Evolutionary conservation across 768 basidiomycete species (phyloP), one percentile per base, ranked within the genome.

Genomic region (Nidularia pulvinata): DNA sequence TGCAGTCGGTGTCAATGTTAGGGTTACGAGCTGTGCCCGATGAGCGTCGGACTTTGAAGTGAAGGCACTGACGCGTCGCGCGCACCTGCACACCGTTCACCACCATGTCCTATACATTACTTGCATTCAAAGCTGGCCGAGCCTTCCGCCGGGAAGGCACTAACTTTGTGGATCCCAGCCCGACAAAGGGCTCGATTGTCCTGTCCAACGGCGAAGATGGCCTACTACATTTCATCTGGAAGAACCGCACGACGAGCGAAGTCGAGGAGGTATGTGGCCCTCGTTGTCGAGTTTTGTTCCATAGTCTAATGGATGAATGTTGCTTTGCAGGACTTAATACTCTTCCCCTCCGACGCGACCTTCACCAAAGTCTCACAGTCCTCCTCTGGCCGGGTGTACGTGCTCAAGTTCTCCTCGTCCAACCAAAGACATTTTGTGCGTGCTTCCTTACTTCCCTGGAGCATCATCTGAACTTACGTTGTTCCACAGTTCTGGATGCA

Each of bases 351-450:
- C 2, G 94, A 97, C 68, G 93, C 94, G 3, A 82, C 78, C 1
- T 93, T 97, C 64, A 77, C 78, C 59, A 88, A 86, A 68, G 88
- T 95, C 7, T 55, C 80, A 1, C 83, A 92, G 62, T 81, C 88
- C 6, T 48, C 62, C 7, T n/a, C n/a, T n/a, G 91, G 89, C 5
- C 77, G 93, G 56, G 85, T 88, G 4, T 93, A 91, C 60, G 91
- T 95, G 57, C 86, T 96, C 67, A 93, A 91, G 70, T 96, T 97
- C 74, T 86, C 89, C 0, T 93, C 91, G 19, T 95, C 93, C 11
- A 82, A 93, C 65, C 90, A 93, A 64, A 83, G 85, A 57, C 90
- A 95, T 68, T 96, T 97, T 68, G 94, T 95, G 63, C 69, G 85
- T 77, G 16, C 13, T n/a, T 51, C 13, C n/a, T n/a, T 7, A 39